Evolutionary conservation across 139 green algal species (phyloP).

Genomic region (Coelastrella sp.): DNA sequence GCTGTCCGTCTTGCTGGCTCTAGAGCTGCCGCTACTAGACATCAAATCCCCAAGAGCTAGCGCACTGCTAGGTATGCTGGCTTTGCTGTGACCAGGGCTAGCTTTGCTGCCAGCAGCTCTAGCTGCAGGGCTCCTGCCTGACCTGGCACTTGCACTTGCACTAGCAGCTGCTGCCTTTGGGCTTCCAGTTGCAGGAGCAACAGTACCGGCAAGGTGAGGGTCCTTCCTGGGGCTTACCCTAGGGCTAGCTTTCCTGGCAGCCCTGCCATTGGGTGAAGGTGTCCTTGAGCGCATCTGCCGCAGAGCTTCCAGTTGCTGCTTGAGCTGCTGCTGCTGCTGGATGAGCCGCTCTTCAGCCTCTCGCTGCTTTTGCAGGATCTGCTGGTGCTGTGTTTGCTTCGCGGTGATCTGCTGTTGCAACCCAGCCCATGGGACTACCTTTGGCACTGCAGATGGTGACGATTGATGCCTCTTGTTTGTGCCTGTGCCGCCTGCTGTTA

Average conservation of each 20-base stretch:
- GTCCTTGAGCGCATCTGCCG: slow-evolving; percentile 9
- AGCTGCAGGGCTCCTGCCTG: not conserved
- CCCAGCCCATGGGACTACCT: not conserved
- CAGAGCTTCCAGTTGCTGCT: slow-evolving; percentile 20
- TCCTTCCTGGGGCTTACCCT: no score
- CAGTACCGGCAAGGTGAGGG: no score
- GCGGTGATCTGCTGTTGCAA: slow-evolving; percentile 13
- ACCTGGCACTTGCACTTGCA: not conserved
- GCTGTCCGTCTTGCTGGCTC: not conserved
- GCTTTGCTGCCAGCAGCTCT: no score
- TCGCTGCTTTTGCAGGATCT: slow-evolving; percentile 20
- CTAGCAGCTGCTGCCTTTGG: not conserved
- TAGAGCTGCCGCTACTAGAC: not conserved
- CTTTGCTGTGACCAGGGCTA: no score
- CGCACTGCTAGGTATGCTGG: not conserved
- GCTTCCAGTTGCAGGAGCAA: no score
- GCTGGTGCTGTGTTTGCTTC: slow-evolving; percentile 25
- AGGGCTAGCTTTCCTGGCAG: not conserved
- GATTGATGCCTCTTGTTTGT: not conserved
- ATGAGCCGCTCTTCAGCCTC: not conserved
- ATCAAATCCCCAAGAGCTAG: slow-evolving; percentile 1
- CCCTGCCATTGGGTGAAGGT: not conserved
- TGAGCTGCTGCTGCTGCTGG: slow-evolving; percentile 2
- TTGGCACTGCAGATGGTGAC: not conserved
- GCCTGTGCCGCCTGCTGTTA: not conserved